A percentile compares a stretch with the other conserved stretches of the same genome.
Conservation (phyloP, 1,139 yeast genomes). For the Waltiozyma solani region DNA sequence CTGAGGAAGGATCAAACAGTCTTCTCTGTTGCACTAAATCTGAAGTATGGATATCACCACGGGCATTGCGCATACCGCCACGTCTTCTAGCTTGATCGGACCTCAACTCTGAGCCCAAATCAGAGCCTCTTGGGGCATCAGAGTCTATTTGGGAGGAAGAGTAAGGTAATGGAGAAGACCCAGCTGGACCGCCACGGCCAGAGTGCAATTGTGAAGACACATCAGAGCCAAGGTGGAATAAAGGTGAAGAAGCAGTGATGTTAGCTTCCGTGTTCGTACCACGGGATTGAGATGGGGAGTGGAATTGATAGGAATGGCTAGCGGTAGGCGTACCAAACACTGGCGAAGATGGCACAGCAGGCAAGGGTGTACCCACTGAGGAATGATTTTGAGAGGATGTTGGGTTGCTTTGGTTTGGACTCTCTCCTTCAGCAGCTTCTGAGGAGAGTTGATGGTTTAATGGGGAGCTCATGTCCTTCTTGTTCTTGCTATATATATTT, state of each 20-base stretch:
- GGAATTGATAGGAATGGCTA: too few relatives aligned
- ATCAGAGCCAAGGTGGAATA: background rate
- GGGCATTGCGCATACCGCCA: slow-evolving; percentile 22
- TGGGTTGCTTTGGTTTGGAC: background rate
- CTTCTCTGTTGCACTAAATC: slow-evolving; percentile 14
- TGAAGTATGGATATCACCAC: slow-evolving; percentile 52
- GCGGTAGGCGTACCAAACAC: background rate
- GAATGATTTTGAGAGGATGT: background rate
- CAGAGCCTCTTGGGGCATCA: slow-evolving; percentile 15
- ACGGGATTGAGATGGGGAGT: background rate
- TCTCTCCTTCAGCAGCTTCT: slow-evolving; percentile 3
- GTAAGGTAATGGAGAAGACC: slow-evolving; percentile 32
- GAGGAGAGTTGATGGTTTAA: slow-evolving; percentile 26
- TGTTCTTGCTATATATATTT: too few relatives aligned
- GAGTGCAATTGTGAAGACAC: too few relatives aligned
- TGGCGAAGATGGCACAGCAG: background rate
- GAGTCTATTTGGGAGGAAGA: slow-evolving; percentile 31
- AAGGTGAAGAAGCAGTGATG: background rate
- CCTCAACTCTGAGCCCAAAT: slow-evolving; percentile 23
- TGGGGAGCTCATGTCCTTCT: slow-evolving; percentile 26
- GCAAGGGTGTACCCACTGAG: background rate
- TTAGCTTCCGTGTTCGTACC: background rate
- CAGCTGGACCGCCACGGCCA: slow-evolving; percentile 1
- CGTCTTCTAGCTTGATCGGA: slow-evolving; percentile 25
- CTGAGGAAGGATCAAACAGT: background rate